These are phyloP conservation scores for Myrica gale DNA, from an alignment of 306 rosid genomes.

Conservation along the genomic window DNA sequence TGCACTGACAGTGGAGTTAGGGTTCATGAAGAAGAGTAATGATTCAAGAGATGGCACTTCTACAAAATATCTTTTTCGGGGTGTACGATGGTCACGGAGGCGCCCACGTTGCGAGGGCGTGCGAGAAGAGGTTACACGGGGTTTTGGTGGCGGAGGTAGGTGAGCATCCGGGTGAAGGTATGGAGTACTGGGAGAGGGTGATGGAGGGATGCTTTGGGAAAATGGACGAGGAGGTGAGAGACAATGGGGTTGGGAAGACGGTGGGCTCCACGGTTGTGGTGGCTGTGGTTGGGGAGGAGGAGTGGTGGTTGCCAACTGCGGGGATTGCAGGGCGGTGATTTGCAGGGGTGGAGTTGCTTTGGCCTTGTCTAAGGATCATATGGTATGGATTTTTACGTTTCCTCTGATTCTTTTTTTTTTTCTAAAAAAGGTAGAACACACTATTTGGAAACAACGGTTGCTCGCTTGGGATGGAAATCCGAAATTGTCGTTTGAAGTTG, in stretches of 20 bases:
- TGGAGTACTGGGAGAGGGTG: slow-evolving; percentile 55
- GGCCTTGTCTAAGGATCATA: slow-evolving; percentile 72
- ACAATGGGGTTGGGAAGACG: slow-evolving; percentile 40
- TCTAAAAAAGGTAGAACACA: not conserved
- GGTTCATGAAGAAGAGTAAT: slow-evolving; percentile 30
- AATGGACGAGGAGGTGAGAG: slow-evolving; percentile 66
- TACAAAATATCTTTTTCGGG: slow-evolving; percentile 50
- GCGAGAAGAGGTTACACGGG: slow-evolving; percentile 53
- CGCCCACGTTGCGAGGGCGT: slow-evolving; percentile 57
- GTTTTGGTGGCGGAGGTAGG: slow-evolving; percentile 58
- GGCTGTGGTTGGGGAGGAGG: slow-evolving; percentile 44
- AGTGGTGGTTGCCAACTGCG: slow-evolving; percentile 80
- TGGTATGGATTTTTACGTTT: slow-evolving; percentile 41
- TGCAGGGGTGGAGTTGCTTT: slow-evolving; percentile 59
- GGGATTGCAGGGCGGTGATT: slow-evolving; percentile 78
- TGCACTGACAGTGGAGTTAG: slow-evolving; percentile 64
- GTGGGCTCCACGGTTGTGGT: slow-evolving; percentile 74
- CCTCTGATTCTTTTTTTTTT: not conserved
- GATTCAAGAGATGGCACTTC: not conserved
- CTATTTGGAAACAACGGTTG: not conserved
- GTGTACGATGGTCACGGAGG: slow-evolving; percentile 95
- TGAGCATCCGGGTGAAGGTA: not conserved
- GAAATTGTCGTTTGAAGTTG: not conserved
- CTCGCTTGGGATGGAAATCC: not conserved
- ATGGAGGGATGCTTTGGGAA: slow-evolving; percentile 74